Evolutionary conservation across 306 rosid species (phyloP), one percentile per base, ranked within the genome.

Genomic region (Cicer chorassanicum): DNA sequence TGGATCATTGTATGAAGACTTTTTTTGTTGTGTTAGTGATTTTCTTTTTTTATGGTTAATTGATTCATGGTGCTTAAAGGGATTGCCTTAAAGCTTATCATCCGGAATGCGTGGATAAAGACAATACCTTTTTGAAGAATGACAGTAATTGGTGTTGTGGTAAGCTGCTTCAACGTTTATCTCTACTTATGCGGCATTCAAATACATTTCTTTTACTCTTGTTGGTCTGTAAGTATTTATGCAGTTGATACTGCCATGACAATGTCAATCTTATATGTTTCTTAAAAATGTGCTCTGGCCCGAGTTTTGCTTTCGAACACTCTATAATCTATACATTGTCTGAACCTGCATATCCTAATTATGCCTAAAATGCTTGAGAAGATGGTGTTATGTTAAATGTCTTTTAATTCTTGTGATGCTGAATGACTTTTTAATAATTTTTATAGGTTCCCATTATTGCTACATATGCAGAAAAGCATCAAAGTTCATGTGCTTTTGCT

Each of bases 31-130:
- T 78, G 65, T 13, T 73, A 65, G 54, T 75, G 68, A 54, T 56
- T 42, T 66, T 48, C 34, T 43, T 72, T 72, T 72, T 55, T 61
- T 15, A 61, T 68, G 4, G 16, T 64, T 72, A 43, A 69, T 67
- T 60, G 9, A 67, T 40, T 54, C 53, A 8, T 84, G 83, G 73
- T 84, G 72, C 46, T 83, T 82, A 46, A 86, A 89, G 97, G 88
- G 74, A 70, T 54, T 92, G 97, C 76, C 89, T 80, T 39, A 92
- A 92, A 84, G 83, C 89, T 19, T 92, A 89, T 75, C 95, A 89
- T 56, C 70, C 90, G 65, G 65, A 7, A 1, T 92, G 97, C 57
- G 84, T 81, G 63, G 87, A 38, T 24, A 54, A 78, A 78, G 93
- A 89, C 11, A 82, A 74, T 3, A 77, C 86, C 38, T 81, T 86